phyloP scores from a whole-genome alignment of 805 yeast species.

The Myxozyma mucilagina region DNA sequence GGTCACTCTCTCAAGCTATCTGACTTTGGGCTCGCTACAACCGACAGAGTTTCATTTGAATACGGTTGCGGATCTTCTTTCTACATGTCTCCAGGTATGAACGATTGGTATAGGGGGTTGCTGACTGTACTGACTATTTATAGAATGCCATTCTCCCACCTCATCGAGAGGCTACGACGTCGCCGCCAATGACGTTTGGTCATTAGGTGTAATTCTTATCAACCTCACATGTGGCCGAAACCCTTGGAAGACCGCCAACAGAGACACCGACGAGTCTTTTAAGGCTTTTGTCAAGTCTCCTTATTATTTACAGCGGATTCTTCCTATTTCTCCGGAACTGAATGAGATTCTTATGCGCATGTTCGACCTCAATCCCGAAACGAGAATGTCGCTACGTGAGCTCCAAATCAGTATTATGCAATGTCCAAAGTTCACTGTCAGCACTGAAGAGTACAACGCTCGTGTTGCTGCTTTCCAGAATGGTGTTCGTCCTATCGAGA shows the following conservation, averaged over 20 bases:
- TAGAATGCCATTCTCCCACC: constrained; percentile 18
- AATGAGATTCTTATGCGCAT: constrained; percentile 49
- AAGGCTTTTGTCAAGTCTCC: constrained; percentile 59
- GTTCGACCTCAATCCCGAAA: constrained; percentile 35
- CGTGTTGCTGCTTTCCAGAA: constrained; percentile 4
- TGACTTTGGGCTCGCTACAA: constrained; percentile 88
- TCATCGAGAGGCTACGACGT: constrained; percentile 38
- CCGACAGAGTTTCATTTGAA: constrained; percentile 60
- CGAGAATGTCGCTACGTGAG: constrained; percentile 33
- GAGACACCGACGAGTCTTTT: constrained; percentile 60
- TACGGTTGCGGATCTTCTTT: constrained; percentile 84
- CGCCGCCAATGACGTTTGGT: constrained; percentile 77
- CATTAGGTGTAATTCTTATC: constrained; percentile 75
- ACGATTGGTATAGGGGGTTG: neutral
- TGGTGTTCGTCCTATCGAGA: neutral
- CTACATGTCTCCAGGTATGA: constrained; percentile 85
- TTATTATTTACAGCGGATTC: constrained; percentile 57
- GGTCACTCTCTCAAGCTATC: constrained; percentile 64
- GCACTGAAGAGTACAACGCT: constrained; percentile 15
- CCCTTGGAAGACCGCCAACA: constrained; percentile 81
- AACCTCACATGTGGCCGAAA: constrained; percentile 81
- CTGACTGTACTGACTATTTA: neutral
- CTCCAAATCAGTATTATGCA: constrained; percentile 20
- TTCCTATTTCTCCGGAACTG: constrained; percentile 71
- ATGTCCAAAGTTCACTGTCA: constrained; percentile 31